Base-by-base conservation (phyloP, 1,139 yeast genomes). In the Yamadazyma spencermartinsiae region DNA sequence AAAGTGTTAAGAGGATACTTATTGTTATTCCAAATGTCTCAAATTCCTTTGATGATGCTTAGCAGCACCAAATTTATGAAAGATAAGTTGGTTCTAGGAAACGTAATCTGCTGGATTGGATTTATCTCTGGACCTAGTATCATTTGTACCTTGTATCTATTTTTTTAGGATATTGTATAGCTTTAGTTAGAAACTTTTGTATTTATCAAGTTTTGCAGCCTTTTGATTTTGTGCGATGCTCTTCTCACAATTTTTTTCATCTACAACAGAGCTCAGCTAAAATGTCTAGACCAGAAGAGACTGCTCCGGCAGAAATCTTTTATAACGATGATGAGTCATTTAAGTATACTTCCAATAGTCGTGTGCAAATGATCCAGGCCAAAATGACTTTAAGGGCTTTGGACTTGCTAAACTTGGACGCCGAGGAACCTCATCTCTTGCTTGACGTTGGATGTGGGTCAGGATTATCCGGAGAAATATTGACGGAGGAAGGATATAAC, bases 391-490 rank as follows among this genome's bases (percentile, higher is more conserved):
- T 90, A 37, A 75, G 98, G 52, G 96, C 98, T 0, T 68, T 92
- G 39, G 98, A 92, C 52, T 72, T 94, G 30, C 68, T 92, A 43
- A 87, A 89, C 59, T 65, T 92, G 36, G 69, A 67, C 36, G 76
- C 79, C 12, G 77, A 80, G 1, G 65, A 72, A 29, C 85, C 88
- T 39, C 86, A 83, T 44, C 84, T 82, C 52, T 60, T 92, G 10
- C 76, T 92, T 21, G 99, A 92, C 73, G 75, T 92, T 33, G 99
- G 99, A 12, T 90, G 98, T 69, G 99, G 99, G 7, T 88, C 97
- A 0, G 98, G 99, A 0, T 74, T 92, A 24, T 84, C 95, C 25
- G 98, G 98, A 2, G 98, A 92, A 58, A 92, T 92, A 19, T 68
- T 92, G 38, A 81, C 94, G 0, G 96, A 92, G 57, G 98, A 92